Conservation (phyloP, 768 basidiomycete species). For the Rhodotorula babjevae region DNA sequence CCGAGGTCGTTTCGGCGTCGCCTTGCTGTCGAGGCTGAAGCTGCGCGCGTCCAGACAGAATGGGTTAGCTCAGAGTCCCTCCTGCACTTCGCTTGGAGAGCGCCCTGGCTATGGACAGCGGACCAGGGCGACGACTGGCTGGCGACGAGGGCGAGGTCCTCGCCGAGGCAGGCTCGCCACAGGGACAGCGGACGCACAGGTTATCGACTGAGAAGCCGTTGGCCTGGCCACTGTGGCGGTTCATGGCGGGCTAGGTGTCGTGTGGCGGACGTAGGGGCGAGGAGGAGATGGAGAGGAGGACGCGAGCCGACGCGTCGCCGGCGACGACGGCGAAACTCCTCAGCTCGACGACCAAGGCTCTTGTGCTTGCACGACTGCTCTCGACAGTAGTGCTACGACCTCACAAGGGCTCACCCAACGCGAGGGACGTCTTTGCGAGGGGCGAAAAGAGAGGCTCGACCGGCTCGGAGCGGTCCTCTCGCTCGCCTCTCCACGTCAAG, state of each 20-base stretch:
- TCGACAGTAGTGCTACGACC: too few relatives aligned
- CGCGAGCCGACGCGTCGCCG: neutral
- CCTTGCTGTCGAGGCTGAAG: slow-evolving; percentile 13
- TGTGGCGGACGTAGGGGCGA: neutral
- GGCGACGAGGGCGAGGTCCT: neutral
- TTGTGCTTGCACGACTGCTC: too few relatives aligned
- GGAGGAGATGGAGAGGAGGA: neutral
- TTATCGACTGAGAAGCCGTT: slow-evolving; percentile 28
- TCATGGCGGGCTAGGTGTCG: neutral
- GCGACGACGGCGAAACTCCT: neutral
- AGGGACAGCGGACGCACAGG: slow-evolving; percentile 5
- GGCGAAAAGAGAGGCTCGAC: too few relatives aligned
- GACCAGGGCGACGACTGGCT: neutral
- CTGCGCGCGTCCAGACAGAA: neutral
- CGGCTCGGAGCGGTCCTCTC: too few relatives aligned
- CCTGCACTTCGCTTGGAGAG: too few relatives aligned
- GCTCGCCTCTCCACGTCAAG: too few relatives aligned
- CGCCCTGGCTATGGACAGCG: too few relatives aligned
- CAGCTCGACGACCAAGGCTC: too few relatives aligned
- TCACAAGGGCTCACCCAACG: too few relatives aligned
- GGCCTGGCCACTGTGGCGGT: neutral
- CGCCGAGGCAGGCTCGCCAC: neutral
- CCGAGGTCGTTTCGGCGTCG: slow-evolving; percentile 24
- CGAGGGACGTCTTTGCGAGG: too few relatives aligned
- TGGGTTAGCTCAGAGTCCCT: neutral